Base-by-base conservation (phyloP, 352 stramenopile genomes). In the Phytophthora cactorum region DNA sequence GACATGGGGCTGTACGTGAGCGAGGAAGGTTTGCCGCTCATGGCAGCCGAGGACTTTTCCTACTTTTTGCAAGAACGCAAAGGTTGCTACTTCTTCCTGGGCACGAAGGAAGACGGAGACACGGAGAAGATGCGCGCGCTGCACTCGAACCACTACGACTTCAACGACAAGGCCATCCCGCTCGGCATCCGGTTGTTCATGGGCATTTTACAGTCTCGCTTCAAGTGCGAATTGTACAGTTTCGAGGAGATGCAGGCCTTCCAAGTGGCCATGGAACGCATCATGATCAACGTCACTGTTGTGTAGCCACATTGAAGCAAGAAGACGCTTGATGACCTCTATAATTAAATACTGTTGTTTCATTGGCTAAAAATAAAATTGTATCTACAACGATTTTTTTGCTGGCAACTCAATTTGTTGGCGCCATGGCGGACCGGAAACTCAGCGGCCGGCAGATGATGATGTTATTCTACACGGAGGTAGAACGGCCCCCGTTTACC, bases 41-140 rank as follows among this genome's bases (percentile, higher is more conserved):
- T 99, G 96, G 95, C 94, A 5, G 91, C 87, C 5, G 96, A 99
- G 77, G 96, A 99, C 68, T 98, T 99, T 84, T 88, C 86, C 12
- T 99, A 97, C 70, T 96, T 83, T 59, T 56, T 96, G 29, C 84
- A 91, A 31, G 81, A 92, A 41, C 81, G 83, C 60, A 93, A 93
- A 55, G 88, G 88, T 43, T 96, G 88, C 63, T 94, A 92, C 57
- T 94, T 93, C 56, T 94, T 96, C 56, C 61, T 96, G 28, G 88
- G 88, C 34, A 95, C 85, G 15, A 93, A 92, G 58, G 85, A 92
- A 43, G 70, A 84, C 11, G 69, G 63, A 15, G 82, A 91, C 51
- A 50, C 77, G 15, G 75, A 82, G 39, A 85, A 89, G 52, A 71
- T 66, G 27, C 83, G 87, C 4, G 79, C 82, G 47, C 66, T 95